A percentile compares a stretch with the other conserved stretches of the same genome.
These are phyloP conservation scores for Bacterosira constricta DNA, from an alignment of 108 stramenopile species.

Conservation along the genomic window DNA sequence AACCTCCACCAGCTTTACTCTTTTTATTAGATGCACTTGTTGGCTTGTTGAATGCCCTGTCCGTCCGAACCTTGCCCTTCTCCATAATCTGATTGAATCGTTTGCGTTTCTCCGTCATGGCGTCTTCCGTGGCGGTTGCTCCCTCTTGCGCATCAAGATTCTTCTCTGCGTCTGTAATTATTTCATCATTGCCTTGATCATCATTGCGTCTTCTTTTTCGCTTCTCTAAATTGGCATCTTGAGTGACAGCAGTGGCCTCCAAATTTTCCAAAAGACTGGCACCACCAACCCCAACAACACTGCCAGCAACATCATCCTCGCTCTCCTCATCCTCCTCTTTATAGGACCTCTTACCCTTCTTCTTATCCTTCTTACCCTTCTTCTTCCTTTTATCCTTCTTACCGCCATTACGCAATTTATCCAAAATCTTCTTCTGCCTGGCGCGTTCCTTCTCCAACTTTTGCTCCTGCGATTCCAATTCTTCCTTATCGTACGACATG, in stretches of 20 bases:
- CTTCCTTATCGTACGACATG: slow-evolving; percentile 80
- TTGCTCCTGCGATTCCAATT: slow-evolving; percentile 39
- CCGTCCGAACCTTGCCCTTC: slow-evolving; percentile 78
- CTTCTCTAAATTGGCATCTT: slow-evolving; percentile 7
- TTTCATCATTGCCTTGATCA: slow-evolving; percentile 2
- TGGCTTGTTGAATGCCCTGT: slow-evolving; percentile 55
- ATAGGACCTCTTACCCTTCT: slow-evolving; percentile 40
- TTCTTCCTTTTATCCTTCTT: slow-evolving; percentile 58
- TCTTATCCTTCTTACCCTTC: slow-evolving; percentile 62
- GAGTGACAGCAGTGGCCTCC: slow-evolving; percentile 43
- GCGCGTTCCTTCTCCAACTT: slow-evolving; percentile 41
- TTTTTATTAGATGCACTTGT: background rate
- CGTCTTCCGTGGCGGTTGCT: slow-evolving; percentile 14
- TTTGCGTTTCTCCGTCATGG: slow-evolving; percentile 44
- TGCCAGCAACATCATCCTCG: slow-evolving; percentile 11
- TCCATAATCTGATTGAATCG: slow-evolving; percentile 82
- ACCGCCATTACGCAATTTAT: slow-evolving; percentile 51
- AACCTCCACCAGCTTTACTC: background rate
- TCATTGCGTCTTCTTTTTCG: slow-evolving; percentile 25
- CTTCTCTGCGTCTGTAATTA: slow-evolving; percentile 10
- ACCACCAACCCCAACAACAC: background rate
- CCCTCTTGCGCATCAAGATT: slow-evolving; percentile 25
- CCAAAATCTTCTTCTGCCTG: slow-evolving; percentile 45
- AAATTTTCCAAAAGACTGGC: slow-evolving; percentile 32
- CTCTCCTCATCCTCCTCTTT: background rate